Base-by-base conservation (phyloP, 495 filamentous ascomycete genomes). In the Neurospora discreta region DNA sequence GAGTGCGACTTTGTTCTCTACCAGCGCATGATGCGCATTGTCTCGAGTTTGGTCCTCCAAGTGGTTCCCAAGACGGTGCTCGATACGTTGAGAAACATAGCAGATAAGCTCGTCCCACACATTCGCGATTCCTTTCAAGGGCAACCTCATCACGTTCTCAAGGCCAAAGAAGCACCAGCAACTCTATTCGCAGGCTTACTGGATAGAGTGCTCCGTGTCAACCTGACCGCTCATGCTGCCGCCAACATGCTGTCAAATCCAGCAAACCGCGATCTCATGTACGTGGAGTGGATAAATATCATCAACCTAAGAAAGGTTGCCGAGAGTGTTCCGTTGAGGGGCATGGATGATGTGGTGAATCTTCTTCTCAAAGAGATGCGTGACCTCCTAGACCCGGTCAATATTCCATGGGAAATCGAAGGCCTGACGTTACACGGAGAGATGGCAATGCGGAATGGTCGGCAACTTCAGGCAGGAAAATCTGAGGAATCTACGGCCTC, bases 1-100 rank as follows among this genome's bases (percentile, higher is more conserved):
- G 91, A 96, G 78, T 97, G 93, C 75, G 95, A 99, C 75, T 95
- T 94, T 83, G 83, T 94, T 43, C 93, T 98, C 85, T 99, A 99
- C 78, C 93, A 90, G 75, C 94, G 94, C 75, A 97, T 98, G 93
- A 93, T 97, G 80, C 89, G 91, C 36, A 93, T 97, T 70, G 87
- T 98, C 38, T 90, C 92, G 7, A 89, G 89, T 6, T 84, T 99
- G 40, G 93, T 93, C 0, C 86, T 97, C 11, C 93, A 98, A 79
- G 93, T 96, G 15, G 90, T 95, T 3, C 96, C 95, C 3, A 89
- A 92, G 65, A 83, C 89, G 13, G 93, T 98, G 18, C 83, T 97
- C 38, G 90, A 93, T 75, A 90, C 93, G 2, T 88, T 99, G 52
- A 88, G 92, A 71, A 93, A 86, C 70, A 95, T 99, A 73, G 93